Conservation (phyloP, 139 green algal species). For the Limnomonas spitsbergensis region DNA sequence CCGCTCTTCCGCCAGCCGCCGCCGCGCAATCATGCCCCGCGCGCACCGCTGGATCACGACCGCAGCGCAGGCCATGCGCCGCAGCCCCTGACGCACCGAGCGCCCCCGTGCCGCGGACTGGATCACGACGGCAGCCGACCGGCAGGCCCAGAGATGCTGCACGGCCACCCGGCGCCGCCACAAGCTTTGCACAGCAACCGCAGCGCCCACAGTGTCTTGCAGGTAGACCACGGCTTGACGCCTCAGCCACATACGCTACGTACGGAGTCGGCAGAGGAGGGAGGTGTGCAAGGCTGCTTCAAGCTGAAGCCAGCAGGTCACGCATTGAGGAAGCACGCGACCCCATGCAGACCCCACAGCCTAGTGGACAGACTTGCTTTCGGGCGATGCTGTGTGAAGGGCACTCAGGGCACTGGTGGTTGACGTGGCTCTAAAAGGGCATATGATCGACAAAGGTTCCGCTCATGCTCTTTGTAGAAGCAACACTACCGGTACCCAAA, state of each 20-base stretch:
- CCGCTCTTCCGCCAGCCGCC: slow-evolving; percentile 23
- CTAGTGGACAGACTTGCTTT: no score
- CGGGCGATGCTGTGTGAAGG: no score
- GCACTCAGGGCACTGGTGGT: no score
- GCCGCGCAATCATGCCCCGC: slow-evolving; percentile 20
- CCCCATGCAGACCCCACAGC: no score
- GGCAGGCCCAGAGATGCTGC: not conserved
- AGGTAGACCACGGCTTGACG: not conserved
- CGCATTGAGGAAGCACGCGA: no score
- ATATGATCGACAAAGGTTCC: no score
- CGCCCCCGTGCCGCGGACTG: slow-evolving; percentile 32
- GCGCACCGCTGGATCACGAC: slow-evolving; percentile 35
- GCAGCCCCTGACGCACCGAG: not conserved
- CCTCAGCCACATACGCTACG: slow-evolving; percentile 5
- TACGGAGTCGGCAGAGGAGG: no score
- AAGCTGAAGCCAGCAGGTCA: no score
- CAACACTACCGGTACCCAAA: no score
- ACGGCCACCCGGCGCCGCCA: slow-evolving; percentile 21
- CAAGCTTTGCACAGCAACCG: slow-evolving; percentile 44
- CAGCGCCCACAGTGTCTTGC: slow-evolving; percentile 31
- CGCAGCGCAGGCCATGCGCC: slow-evolving; percentile 17
- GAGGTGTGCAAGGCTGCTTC: no score
- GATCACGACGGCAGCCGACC: slow-evolving; percentile 21
- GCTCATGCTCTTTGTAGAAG: no score
- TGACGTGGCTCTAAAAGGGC: no score